Percentiles rank a stretch among this genome's conserved stretches.
Evolutionary conservation across 768 basidiomycete species (phyloP).

Genomic region (Suillus decipiens): DNA sequence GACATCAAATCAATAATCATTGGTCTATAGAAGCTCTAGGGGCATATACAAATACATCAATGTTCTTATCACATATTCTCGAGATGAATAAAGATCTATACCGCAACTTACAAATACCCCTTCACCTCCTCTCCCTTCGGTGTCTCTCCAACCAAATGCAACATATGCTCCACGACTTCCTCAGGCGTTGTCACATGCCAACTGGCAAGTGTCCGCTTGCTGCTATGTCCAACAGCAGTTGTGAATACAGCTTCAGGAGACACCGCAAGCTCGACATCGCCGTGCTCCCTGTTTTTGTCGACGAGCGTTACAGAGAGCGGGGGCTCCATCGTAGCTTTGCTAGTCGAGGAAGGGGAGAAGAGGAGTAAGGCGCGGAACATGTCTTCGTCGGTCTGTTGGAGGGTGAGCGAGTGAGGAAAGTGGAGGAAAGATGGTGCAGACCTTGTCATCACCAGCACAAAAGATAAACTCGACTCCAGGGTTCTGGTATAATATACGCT

Average conservation of each 20-base stretch:
- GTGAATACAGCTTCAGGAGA: constrained; percentile 79
- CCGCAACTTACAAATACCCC: constrained; percentile 1
- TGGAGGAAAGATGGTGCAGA: constrained; percentile 25
- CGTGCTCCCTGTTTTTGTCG: constrained; percentile 21
- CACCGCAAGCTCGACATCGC: constrained; percentile 61
- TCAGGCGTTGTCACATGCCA: constrained; percentile 92
- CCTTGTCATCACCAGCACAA: constrained; percentile 99
- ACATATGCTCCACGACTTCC: constrained; percentile 82
- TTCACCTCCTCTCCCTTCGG: constrained; percentile 4
- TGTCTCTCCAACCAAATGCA: constrained; percentile 53
- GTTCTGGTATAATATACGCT: constrained; percentile 88
- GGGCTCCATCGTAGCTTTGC: constrained; percentile 51
- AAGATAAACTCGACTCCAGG: constrained; percentile 95
- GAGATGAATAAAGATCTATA: background rate
- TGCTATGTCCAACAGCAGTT: constrained; percentile 88
- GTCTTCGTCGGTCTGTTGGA: constrained; percentile 87
- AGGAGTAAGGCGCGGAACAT: constrained; percentile 92
- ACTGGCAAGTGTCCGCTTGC: constrained; percentile 85
- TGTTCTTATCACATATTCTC: background rate
- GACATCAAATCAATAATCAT: background rate
- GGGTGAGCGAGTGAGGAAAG: background rate
- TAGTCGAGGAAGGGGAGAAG: constrained; percentile 44
- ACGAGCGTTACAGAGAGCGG: constrained; percentile 53
- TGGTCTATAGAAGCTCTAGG: background rate
- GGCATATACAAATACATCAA: background rate